Base-by-base conservation (phyloP, 352 stramenopile species). In the Albugo laibachii region DNA sequence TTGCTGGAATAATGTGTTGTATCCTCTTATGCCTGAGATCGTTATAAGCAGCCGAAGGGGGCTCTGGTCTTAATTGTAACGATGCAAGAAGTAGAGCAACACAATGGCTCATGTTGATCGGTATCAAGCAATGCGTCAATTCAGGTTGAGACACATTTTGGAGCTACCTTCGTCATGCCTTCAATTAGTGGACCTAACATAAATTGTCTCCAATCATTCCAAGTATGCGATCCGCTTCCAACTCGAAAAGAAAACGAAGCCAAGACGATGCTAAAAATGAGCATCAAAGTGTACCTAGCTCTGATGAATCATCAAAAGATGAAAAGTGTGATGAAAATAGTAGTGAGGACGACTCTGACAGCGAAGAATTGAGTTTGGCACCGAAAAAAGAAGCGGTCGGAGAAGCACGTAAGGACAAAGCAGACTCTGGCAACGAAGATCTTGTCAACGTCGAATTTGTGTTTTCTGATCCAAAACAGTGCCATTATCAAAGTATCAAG, bases 401-500 rank as follows among this genome's bases (percentile, higher is more conserved):
- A 40, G 62, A 59, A 21, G 45, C 48, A 12, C 46, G 44, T 8
- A 47, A 49, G 11, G 48, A 54, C 1, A 13, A 52, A 8, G 16
- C 48, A 11, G 34, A 47, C 16, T 46, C 53, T 14, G 38, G 41
- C 12, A 60, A 51, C 3, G 53, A 63, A 41, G 66, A 60, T 36
- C 8, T 8, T 19, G 70, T 91, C 38, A 76, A 65, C 52, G 69
- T 92, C 19, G 73, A 88, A 21, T 92, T 92, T 45, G 62, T 88
- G 18, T 92, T 92, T 51, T 77, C 62, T 18, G 78, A 92, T 58
- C 73, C 76, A 21, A 66, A 67, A 19, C 75, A 92, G 47, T 54
- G 55, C 41, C 76, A 92, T 48, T 92, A 84, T 56, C 75, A 92
- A 66, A 86, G 70, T 45, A 71, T 92, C 36, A 85, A 85, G 57